Conservation (phyloP, 2,329 filamentous ascomycete genomes). For the Xylaria sp. region DNA sequence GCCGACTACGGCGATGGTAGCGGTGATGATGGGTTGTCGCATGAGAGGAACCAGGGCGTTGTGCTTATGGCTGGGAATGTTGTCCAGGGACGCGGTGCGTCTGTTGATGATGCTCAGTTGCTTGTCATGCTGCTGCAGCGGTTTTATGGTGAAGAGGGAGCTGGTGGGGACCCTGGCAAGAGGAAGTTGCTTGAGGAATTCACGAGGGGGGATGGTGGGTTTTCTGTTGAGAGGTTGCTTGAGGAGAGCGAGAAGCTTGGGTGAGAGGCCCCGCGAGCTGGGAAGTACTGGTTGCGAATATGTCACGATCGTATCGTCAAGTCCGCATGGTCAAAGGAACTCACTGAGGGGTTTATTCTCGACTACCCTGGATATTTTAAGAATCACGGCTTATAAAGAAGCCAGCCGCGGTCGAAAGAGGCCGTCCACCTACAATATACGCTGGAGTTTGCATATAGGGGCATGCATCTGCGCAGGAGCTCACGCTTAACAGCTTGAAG, state of each 20-base stretch:
- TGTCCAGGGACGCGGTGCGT: conserved; percentile 78
- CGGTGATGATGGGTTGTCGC: conserved; percentile 53
- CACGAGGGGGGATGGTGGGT: conserved; percentile 77
- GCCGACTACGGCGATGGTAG: conserved; percentile 63
- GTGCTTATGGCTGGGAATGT: conserved; percentile 89
- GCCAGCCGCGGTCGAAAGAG: not conserved
- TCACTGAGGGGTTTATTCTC: not conserved
- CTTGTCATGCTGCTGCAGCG: conserved; percentile 92
- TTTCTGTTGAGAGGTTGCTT: conserved; percentile 85
- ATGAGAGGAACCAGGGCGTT: conserved; percentile 74
- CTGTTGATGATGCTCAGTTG: conserved; percentile 85
- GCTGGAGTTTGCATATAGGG: not conserved
- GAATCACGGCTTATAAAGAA: not conserved
- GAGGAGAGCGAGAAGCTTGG: conserved; percentile 88
- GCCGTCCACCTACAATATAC: not conserved
- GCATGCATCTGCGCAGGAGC: not conserved
- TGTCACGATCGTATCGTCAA: not conserved
- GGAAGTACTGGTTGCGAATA: not conserved
- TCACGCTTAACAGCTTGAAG: not conserved
- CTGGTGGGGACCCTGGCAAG: conserved; percentile 71
- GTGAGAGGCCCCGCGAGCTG: conserved; percentile 43
- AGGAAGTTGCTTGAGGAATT: conserved; percentile 84
- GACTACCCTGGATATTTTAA: not conserved
- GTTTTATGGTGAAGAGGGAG: conserved; percentile 76
- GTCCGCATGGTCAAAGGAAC: not conserved